A percentile compares a stretch with the other conserved stretches of the same genome.
Evolutionary conservation across 352 stramenopile species (phyloP).

Genomic region (Phytophthora hibernalis): DNA sequence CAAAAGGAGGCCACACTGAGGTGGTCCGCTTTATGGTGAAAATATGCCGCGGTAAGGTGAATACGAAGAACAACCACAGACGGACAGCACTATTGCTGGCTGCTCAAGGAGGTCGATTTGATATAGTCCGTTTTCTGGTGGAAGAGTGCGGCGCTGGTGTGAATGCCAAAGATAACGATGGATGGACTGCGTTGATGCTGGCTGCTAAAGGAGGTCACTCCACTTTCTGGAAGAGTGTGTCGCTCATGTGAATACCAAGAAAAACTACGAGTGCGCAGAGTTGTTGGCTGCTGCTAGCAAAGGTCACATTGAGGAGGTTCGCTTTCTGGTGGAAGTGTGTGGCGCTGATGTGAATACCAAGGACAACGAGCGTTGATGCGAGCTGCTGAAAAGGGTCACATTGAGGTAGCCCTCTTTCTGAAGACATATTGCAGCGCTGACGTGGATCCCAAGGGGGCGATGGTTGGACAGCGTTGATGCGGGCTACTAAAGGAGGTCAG

Average conservation of each 20-base stretch:
- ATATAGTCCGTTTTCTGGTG: background rate
- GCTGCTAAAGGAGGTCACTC: background rate
- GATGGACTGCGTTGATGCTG: background rate
- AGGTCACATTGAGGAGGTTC: background rate
- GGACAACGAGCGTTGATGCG: no score
- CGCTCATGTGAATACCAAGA: background rate
- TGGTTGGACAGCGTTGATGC: background rate
- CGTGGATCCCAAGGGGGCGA: no score
- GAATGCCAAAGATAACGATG: background rate
- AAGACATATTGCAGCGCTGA: no score
- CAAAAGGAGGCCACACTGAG: background rate
- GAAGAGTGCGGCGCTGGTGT: background rate
- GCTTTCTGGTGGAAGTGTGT: background rate
- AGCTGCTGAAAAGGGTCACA: no score
- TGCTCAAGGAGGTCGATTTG: background rate
- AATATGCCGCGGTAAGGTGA: background rate
- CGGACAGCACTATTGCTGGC: background rate
- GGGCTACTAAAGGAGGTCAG: background rate
- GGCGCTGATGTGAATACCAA: background rate
- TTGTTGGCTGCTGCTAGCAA: no score
- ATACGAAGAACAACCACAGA: background rate
- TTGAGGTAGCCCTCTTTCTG: no score
- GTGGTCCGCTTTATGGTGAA: background rate
- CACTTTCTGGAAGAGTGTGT: background rate
- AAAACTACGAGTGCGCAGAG: no score